A percentile compares a stretch with the other conserved stretches of the same genome.
These are phyloP conservation scores for Miamiensis avidus DNA, from an alignment of 169 alveolate species.

Conservation along the genomic window DNA sequence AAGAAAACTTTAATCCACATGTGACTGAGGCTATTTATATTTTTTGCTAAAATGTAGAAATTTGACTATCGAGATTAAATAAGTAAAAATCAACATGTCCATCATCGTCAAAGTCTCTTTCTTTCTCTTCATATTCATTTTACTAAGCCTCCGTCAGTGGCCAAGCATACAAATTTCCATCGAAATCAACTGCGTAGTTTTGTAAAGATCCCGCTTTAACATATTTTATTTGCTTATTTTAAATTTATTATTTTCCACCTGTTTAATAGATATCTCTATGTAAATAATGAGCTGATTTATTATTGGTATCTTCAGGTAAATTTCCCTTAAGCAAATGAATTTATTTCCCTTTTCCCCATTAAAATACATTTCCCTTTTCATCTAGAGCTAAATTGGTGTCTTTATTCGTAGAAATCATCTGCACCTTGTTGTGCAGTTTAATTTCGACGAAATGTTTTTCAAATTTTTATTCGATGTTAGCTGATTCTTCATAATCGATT, in stretches of 20 bases:
- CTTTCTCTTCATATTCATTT: background rate
- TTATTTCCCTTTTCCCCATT: background rate
- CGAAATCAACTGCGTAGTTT: background rate
- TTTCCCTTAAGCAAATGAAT: background rate
- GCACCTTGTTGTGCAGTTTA: background rate
- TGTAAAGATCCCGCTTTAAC: background rate
- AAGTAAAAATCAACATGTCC: too few species aligned
- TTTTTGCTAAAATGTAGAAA: background rate
- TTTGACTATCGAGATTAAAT: too few species aligned
- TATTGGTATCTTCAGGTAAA: background rate
- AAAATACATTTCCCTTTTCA: background rate
- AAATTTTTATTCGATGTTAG: background rate
- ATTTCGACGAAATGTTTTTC: background rate
- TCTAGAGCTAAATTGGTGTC: background rate
- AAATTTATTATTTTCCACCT: too few species aligned
- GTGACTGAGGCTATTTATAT: background rate
- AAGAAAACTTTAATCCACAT: constrained; percentile 41
- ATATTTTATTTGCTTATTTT: too few species aligned
- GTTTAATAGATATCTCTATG: too few species aligned
- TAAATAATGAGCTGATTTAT: too few species aligned
- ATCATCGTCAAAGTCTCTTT: background rate
- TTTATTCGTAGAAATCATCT: background rate
- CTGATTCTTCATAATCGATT: background rate
- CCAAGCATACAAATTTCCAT: background rate
- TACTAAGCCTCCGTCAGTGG: background rate